Conservation (phyloP, 2,329 filamentous ascomycete genomes). For the Trichoderma guizhouense region DNA sequence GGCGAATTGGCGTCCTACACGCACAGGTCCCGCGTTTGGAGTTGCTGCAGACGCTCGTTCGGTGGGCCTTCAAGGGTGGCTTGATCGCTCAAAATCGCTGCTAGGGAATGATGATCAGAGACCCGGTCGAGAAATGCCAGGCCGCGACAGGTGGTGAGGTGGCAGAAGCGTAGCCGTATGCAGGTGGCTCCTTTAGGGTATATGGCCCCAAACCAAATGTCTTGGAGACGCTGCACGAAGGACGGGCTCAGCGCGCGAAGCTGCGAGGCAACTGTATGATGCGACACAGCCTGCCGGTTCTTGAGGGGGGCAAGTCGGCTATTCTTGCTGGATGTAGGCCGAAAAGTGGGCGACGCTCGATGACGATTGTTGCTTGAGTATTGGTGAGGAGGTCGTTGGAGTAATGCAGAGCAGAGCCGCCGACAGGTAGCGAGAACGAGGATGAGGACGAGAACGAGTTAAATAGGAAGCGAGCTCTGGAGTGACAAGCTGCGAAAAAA, state of each 20-base stretch:
- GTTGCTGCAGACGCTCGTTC: conserved; percentile 14
- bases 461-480: not conserved
- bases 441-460: not conserved
- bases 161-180: conserved; percentile 18
- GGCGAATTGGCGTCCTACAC: conserved; percentile 1
- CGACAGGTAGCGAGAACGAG: not conserved
- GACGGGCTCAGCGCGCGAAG: conserved; percentile 12
- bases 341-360: conserved; percentile 4
- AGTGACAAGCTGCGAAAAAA: not conserved
- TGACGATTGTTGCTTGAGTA: not conserved
- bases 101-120: conserved; percentile 20
- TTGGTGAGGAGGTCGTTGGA: not conserved
- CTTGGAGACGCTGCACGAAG: conserved; percentile 16
- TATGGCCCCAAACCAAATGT: conserved; percentile 13
- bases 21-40: conserved; percentile 4
- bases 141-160: conserved; percentile 20
- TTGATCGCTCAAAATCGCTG: conserved; percentile 5
- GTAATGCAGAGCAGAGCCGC: not conserved
- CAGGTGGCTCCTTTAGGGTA: conserved; percentile 20
- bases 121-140: conserved; percentile 19
- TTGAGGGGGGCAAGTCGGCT: conserved; percentile 6
- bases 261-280: conserved; percentile 11
- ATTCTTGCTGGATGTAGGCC: conserved; percentile 11
- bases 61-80: conserved; percentile 15
- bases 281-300: conserved; percentile 8